Percentiles rank a stretch among this genome's conserved stretches.
Evolutionary conservation across 176 grass and related monocot genomes (phyloP).

Genomic region (Zea luxurians): DNA sequence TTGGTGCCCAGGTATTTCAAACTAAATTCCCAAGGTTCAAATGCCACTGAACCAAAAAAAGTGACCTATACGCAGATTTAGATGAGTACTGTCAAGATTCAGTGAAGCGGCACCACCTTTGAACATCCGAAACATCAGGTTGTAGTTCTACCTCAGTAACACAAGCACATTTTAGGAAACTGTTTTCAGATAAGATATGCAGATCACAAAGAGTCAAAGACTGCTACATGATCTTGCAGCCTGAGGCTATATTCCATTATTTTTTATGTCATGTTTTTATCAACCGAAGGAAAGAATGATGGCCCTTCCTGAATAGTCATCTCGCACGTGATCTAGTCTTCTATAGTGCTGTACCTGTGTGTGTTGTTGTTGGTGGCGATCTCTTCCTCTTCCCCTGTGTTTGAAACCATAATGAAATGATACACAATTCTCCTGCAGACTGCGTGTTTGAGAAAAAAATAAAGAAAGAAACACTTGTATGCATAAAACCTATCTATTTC

Average conservation of each 20-base stretch:
- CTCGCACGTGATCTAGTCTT: neutral
- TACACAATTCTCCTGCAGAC: no score
- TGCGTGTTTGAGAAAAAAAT: no score
- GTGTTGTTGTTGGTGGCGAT: no score
- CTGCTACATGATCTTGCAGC: neutral
- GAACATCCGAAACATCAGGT: neutral
- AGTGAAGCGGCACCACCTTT: neutral
- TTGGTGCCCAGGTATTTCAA: neutral
- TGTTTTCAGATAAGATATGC: neutral
- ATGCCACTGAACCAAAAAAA: neutral
- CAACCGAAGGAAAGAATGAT: slow-evolving; percentile 12
- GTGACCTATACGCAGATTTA: neutral
- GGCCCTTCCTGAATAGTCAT: neutral
- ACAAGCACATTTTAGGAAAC: neutral
- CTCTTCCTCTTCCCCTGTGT: no score
- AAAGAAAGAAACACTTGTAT: neutral
- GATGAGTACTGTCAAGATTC: neutral
- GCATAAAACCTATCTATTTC: neutral
- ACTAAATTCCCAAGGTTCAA: neutral
- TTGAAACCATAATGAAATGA: no score
- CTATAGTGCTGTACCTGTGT: no score
- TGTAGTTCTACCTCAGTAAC: neutral
- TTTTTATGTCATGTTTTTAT: neutral
- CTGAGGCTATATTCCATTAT: neutral
- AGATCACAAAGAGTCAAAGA: neutral